Evolutionary conservation across 441 rosid species (phyloP), one percentile per base, ranked within the genome.

Genomic region (Euphorbia schlechtendalii): DNA sequence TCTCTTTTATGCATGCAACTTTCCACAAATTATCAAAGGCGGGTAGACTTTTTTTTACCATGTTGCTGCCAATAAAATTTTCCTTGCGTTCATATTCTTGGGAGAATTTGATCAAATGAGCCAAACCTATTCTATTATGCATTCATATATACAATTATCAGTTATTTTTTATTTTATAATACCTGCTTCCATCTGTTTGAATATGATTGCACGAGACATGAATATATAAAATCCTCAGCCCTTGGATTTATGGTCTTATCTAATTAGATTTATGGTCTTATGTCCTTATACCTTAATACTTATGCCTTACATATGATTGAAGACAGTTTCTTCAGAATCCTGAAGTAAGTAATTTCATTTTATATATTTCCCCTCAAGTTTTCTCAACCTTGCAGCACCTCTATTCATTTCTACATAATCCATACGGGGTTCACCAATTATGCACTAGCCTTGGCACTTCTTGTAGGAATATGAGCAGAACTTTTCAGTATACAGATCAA

Each of bases 321-420:
- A 32, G 52, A 51, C 49, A 64, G 22, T 20, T 64, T 13, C 49
- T 38, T 61, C 54, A 13, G 59, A 45, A 13, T 56, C 43, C 21
- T 13, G 59, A 51, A n/a, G 11, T 8, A 15, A 27, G 36, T 55
- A 3, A 51, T 34, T 32, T 64, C 12, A 22, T 8, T 38, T 40
- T 45, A 5, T 57, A 20, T 57, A 18, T 52, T 38, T 8, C 15
- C 32, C 17, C 46, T 20, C 22, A 5, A 40, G 5, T 30, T 51
- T 15, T 58, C 8, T 40, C 56, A 43, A 56, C 36, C 57, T 54
- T 22, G 32, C 27, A 24, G 12, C 9, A 15, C 43, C 36, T 41
- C 57, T 21, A 32, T 20, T 32, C 51, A 14, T 30, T 20, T 51
- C 22, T 57, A 14, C 17, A 45, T 0, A 8, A 18, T 3, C 32